Base-by-base conservation (phyloP, 2,329 filamentous ascomycete genomes). In the Alternaria triticimaculans region DNA sequence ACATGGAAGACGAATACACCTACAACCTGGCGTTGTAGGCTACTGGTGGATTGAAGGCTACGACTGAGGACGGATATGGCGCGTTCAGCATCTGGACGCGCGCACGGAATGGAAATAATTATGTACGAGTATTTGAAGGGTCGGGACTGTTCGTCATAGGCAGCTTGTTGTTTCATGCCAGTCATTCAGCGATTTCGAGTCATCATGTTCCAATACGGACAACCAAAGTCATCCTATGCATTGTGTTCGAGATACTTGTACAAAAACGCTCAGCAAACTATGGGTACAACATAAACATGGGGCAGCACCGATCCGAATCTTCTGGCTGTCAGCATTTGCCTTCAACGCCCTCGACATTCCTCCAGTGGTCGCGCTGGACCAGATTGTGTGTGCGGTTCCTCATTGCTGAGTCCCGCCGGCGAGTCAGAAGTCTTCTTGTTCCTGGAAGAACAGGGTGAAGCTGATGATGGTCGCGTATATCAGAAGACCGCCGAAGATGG, bases 391-490 rank as follows among this genome's bases (percentile, higher is more conserved):
- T 55, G 50, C 44, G 50, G 58, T 23, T 41, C 50, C 48, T 69
- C 55, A 72, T 64, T 67, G 26, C 41, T 75, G 69, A 54, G 64
- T 69, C 58, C 66, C 70, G 65, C 72, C 75, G 67, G 71, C 66
- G 71, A 76, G 72, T 74, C 83, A 98, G 81, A 98, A 99, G 74
- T 98, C 96, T 78, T 97, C 92, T 80, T 98, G 94, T 82, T 98
- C 94, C 80, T 95, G 92, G 86, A 99, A 99, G 84, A 98, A 99
- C 89, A 97, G 92, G 70, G 92, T 91, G 82, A 99, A 99, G 83
- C 92, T 96, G 82, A 99, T 96, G 79, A 99, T 97, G 53, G 96
- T 99, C 61, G 93, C 93, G 82, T 99, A 99, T 80, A 99, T 99
- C 78, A 99, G 84, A 63, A 97, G 84, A 56, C 96, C 96, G 26